Percentiles rank a stretch among this genome's conserved stretches.
phyloP scores from a whole-genome alignment of 1,284 basidiomycete genomes.

The Coniferiporia weirii region DNA sequence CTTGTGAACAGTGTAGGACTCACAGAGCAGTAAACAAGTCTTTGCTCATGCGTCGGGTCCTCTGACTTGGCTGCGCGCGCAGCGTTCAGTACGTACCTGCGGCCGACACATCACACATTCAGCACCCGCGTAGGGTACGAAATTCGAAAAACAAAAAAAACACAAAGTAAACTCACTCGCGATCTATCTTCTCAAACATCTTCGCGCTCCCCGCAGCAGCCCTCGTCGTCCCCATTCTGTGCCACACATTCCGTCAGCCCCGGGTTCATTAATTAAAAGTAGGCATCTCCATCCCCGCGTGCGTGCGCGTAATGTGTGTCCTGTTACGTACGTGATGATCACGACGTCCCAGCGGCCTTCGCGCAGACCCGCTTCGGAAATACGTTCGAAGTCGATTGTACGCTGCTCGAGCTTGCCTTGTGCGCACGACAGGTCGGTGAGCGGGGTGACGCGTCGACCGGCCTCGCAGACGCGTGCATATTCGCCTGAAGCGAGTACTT shows the following conservation, averaged over 20 bases:
- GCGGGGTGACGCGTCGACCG: slow-evolving; percentile 27
- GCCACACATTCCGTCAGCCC: not conserved
- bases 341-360: slow-evolving; percentile 64
- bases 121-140: not conserved
- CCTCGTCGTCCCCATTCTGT: slow-evolving; percentile 29
- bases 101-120: not conserved
- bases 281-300: not conserved
- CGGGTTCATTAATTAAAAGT: too few species aligned
- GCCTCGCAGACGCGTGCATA: slow-evolving; percentile 27
- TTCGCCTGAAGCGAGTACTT: slow-evolving; percentile 25
- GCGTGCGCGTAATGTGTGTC: not conserved
- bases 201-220: slow-evolving; percentile 30
- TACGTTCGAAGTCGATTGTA: slow-evolving; percentile 60
- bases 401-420: slow-evolving; percentile 41
- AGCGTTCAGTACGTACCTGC: slow-evolving; percentile 33
- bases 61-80: slow-evolving; percentile 29
- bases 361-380: slow-evolving; percentile 45
- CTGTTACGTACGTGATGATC: slow-evolving; percentile 31
- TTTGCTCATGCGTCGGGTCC: slow-evolving; percentile 23
- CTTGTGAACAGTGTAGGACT: not conserved
- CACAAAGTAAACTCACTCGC: slow-evolving; percentile 22
- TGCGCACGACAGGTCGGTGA: not conserved
- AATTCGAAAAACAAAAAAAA: not conserved
- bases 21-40: slow-evolving; percentile 33
- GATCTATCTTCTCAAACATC: slow-evolving; percentile 34